These are phyloP conservation scores for Fragosphaeria purpurea DNA, from an alignment of 2,329 filamentous ascomycete genomes.

Conservation along the genomic window DNA sequence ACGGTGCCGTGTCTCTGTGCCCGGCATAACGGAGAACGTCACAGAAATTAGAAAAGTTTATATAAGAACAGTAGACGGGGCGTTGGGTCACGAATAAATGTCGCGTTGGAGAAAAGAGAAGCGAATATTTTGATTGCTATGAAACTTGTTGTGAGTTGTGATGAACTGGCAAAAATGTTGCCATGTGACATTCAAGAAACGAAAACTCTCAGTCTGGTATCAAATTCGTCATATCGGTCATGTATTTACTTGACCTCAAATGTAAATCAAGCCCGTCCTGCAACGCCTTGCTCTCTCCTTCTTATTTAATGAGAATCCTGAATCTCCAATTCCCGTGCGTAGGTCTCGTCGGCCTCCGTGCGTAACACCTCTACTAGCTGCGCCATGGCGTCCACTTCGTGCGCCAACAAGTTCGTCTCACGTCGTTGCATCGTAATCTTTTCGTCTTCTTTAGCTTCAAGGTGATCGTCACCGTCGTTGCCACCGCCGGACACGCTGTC, in stretches of 20 bases:
- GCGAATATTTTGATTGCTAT: too few species aligned
- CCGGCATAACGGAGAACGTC: background rate
- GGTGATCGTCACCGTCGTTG: background rate
- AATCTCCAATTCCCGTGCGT: slow-evolving; percentile 31
- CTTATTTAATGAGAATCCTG: slow-evolving; percentile 5
- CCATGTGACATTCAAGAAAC: too few species aligned
- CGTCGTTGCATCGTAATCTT: slow-evolving; percentile 12
- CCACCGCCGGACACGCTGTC: slow-evolving; percentile 8
- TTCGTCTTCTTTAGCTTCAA: slow-evolving; percentile 2
- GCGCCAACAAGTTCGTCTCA: slow-evolving; percentile 20
- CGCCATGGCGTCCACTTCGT: slow-evolving; percentile 29
- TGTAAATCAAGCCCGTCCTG: slow-evolving; percentile 8
- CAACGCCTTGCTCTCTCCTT: too few species aligned
- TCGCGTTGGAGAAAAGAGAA: too few species aligned
- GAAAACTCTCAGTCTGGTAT: too few species aligned
- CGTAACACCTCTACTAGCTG: slow-evolving; percentile 27
- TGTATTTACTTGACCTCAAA: too few species aligned
- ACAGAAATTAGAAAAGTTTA: too few species aligned
- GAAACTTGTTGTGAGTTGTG: too few species aligned
- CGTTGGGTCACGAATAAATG: too few species aligned
- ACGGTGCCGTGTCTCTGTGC: background rate
- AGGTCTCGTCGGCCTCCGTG: slow-evolving; percentile 37
- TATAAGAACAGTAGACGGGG: too few species aligned
- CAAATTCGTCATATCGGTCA: too few species aligned
- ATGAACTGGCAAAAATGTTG: too few species aligned